phyloP scores from a whole-genome alignment of 345 rosid genomes.

The Excoecaria agallocha region DNA sequence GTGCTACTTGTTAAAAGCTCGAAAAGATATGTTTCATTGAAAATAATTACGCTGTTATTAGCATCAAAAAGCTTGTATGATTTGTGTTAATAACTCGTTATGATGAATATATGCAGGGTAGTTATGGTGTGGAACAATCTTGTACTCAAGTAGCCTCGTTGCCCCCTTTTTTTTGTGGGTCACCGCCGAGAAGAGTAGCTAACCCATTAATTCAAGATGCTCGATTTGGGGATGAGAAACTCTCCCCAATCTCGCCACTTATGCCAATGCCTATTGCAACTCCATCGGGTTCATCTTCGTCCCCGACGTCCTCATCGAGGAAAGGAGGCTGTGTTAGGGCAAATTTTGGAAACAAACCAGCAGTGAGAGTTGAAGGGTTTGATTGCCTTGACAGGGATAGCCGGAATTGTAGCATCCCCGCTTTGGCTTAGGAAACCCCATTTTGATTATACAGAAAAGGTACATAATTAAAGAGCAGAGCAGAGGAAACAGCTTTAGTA shows the following conservation, averaged over 20 bases:
- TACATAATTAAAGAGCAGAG: constrained; percentile 25
- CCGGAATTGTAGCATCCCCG: constrained; percentile 66
- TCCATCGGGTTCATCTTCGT: constrained; percentile 27
- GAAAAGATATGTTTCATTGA: no score
- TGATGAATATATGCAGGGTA: constrained; percentile 45
- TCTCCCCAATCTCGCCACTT: constrained; percentile 39
- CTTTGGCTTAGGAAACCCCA: constrained; percentile 55
- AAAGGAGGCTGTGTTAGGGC: constrained; percentile 65
- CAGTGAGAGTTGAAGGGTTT: constrained; percentile 82
- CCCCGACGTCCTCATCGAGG: constrained; percentile 58
- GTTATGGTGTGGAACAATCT: constrained; percentile 53
- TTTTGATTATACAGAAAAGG: constrained; percentile 15
- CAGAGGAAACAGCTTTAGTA: constrained; percentile 13
- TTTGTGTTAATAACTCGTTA: not conserved
- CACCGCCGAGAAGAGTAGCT: constrained; percentile 99
- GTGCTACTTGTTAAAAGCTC: no score
- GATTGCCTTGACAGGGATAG: constrained; percentile 91
- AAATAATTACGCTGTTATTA: not conserved
- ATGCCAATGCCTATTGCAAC: constrained; percentile 36
- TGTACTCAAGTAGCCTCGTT: constrained; percentile 55
- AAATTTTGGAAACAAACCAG: constrained; percentile 81
- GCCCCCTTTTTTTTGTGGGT: constrained; percentile 82
- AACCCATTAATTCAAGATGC: constrained; percentile 94
- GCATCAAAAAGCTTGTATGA: not conserved
- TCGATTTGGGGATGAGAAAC: constrained; percentile 58